phyloP scores from a whole-genome alignment of 1,284 basidiomycete species.

The Fistulina hepatica region DNA sequence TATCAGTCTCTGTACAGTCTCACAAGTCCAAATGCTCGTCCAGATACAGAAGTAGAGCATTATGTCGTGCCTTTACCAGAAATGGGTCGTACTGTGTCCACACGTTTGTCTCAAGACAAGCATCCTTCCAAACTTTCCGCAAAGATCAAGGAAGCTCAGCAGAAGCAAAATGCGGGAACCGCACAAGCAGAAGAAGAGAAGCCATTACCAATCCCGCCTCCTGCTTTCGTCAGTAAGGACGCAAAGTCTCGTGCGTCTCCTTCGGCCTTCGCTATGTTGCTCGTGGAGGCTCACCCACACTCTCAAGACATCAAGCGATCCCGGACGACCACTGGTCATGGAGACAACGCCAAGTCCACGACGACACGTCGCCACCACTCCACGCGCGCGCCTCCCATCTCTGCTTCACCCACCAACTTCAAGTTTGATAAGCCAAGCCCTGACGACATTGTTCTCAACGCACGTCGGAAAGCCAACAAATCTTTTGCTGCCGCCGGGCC shows the following conservation, averaged over 20 bases:
- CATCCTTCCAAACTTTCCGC: neutral
- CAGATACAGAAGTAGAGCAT: conserved; percentile 26
- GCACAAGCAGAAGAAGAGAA: conserved; percentile 26
- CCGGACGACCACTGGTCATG: no score
- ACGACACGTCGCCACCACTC: conserved; percentile 2
- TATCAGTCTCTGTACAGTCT: conserved; percentile 54
- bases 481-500: conserved; percentile 35
- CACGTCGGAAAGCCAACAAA: conserved; percentile 55
- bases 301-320: conserved; percentile 2
- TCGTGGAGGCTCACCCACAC: conserved; percentile 37
- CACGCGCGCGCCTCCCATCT: conserved; percentile 17
- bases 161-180: conserved; percentile 14
- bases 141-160: neutral
- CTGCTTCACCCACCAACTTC: conserved; percentile 34
- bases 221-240: conserved; percentile 45
- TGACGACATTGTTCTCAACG: conserved; percentile 73
- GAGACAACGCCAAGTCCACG: neutral
- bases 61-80: conserved; percentile 30
- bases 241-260: conserved; percentile 54
- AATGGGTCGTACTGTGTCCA: no score
- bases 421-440: conserved; percentile 78
- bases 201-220: conserved; percentile 26
- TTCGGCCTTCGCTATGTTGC: conserved; percentile 65
- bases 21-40: conserved; percentile 31
- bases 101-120: no score